Base-by-base conservation (phyloP, 2,329 filamentous ascomycete species). In the Fusarium nanum region DNA sequence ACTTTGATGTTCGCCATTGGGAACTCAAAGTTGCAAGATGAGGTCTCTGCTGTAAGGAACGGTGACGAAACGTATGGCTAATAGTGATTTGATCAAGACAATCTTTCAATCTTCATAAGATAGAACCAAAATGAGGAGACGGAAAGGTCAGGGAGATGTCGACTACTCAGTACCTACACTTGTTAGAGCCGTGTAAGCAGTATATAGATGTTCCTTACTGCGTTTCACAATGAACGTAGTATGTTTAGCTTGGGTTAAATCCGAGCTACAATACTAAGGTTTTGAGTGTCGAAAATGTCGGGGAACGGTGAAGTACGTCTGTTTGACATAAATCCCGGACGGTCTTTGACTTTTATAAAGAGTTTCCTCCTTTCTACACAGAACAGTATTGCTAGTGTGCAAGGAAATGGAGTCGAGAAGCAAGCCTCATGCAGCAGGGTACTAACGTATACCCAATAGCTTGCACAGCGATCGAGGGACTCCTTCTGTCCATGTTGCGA, bases 1-100 rank as follows among this genome's bases (percentile, higher is more conserved):
- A 89, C 85, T 76, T 83, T 87, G 53, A 83, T 83, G 72, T 86
- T 83, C 71, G 85, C 85, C 87, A 87, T 82, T 63, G 44, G 78
- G 71, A 49, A 34, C 44, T 23, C 32, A 30, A 62, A 23, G 22
- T 32, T 55, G 46, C 25, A 10, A 45, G 18, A 18, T 23, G 23
- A 27, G 25, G 14, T 41, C 32, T 20, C 25, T 20, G n/a, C 16
- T 4, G 13, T 10, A n/a, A 47, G 45, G 41, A 16, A 14, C 45
- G 45, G 25, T 20, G 12, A 9, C 25, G 25, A 20, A 28, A 28
- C 25, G 16, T 47, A 28, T 47, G 16, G 23, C 25, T 28, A n/a
- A 22, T 14, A 10, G n/a, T 47, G 18, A 18, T 22, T 47, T 13
- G 18, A 28, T 14, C 27, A 18, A 20, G 23, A 14, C 27, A 7